Evolutionary conservation across 305 asterid genomes (phyloP), one percentile per base, ranked within the genome.

Genomic region (Solanum aculeatissimum): DNA sequence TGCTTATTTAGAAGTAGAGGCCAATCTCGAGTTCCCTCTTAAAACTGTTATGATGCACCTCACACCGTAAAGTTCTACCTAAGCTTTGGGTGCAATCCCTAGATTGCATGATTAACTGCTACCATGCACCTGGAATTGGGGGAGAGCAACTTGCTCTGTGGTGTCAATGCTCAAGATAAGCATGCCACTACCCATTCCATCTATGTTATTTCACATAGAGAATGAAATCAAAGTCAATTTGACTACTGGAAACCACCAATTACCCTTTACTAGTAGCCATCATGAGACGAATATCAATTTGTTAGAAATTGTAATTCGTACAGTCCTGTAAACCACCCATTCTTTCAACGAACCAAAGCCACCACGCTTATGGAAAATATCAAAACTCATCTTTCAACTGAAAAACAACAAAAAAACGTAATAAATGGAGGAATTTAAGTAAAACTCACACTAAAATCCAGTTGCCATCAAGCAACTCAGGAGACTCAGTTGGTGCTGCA

Each of bases 401-500:
- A 2, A 35, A 10, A 10, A 1, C 11, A 72, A 43, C 18, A 10
- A 9, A 19, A 57, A 77, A 6, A 29, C 2, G 23, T 27, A 25
- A 74, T 29, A 16, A 49, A 75, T 16, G 81, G 18, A 5, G 45
- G 1, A 14, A 49, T 4, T 12, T 27, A 9, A 75, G 81, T 75
- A 15, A 27, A 81, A 87, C 98, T 93, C 87, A 94, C 99, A 91
- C 91, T 88, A 96, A 90, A 88, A 93, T 82, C 99, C 98, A 96
- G 86, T 90, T 93, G 63, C 99, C 99, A 80, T 93, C 95, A 12
- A 96, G 95, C 94, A 96, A 93, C 25, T 91, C 93, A 51, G 95
- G 89, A 83, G 65, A 54, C 83, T 92, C 96, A 11, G 92, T 91
- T 2, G 99, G 99, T 2, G 94, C 93, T 10, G 93, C 91, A 53